Evolutionary conservation across 805 yeast species (phyloP).

Genomic region (Schwanniomyces vanrijiae): DNA sequence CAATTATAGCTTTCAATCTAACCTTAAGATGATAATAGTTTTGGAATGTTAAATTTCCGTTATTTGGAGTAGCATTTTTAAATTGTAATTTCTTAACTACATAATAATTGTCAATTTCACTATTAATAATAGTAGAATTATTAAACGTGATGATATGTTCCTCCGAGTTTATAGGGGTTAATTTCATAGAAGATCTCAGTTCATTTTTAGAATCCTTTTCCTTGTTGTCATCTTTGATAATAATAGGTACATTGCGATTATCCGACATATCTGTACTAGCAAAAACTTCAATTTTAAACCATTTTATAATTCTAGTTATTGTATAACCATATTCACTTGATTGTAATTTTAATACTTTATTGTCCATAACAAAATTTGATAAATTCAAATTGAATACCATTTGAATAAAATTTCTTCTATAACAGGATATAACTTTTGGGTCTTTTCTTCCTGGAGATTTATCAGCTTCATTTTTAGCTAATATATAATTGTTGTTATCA

Average conservation of each 20-base stretch:
- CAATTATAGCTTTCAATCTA: conserved; percentile 35
- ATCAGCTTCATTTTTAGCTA: conserved; percentile 12
- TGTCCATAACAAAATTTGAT: conserved; percentile 20
- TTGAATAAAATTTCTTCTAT: conserved; percentile 44
- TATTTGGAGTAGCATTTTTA: conserved; percentile 53
- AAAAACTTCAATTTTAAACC: conserved; percentile 36
- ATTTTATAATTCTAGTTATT: conserved; percentile 35
- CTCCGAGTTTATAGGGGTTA: conserved; percentile 15
- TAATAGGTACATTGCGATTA: conserved; percentile 28
- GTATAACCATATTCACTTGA: conserved; percentile 37
- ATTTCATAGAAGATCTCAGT: conserved; percentile 14
- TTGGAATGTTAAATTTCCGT: conserved; percentile 46
- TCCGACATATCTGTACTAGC: conserved; percentile 35
- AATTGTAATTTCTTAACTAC: conserved; percentile 45
- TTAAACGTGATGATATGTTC: conserved; percentile 28
- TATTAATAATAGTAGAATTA: conserved; percentile 18
- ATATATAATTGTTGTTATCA: conserved; percentile 36
- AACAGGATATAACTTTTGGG: conserved; percentile 45
- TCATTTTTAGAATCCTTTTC: conserved; percentile 19
- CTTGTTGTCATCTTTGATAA: conserved; percentile 20
- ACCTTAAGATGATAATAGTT: conserved; percentile 44
- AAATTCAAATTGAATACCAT: conserved; percentile 29
- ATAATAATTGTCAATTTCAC: conserved; percentile 29
- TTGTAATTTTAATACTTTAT: conserved; percentile 29
- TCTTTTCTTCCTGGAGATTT: conserved; percentile 11